Conservation (phyloP, 164 flowering plant genomes). For the Magnolia changhungtana region DNA sequence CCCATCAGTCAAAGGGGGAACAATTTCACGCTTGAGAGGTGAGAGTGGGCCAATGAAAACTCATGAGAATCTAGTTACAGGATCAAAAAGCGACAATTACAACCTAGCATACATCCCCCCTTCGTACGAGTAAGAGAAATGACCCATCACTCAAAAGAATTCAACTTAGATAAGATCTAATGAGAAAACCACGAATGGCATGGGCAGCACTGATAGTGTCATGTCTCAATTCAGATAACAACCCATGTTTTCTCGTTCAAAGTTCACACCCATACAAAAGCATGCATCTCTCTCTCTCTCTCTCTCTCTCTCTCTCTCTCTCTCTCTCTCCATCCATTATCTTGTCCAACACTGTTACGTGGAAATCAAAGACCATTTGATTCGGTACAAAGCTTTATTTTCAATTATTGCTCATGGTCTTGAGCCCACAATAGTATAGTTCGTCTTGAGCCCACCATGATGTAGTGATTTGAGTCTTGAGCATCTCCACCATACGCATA, state of each 20-base stretch:
- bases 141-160: no score
- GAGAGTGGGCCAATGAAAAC: no score
- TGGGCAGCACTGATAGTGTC: neutral
- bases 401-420: neutral
- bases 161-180: neutral
- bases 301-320: no score
- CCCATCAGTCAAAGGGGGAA: neutral
- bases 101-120: neutral
- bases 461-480: neutral
- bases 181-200: neutral
- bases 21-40: neutral
- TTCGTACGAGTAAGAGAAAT: neutral
- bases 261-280: neutral
- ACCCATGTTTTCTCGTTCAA: conserved; percentile 1
- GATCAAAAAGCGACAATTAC: neutral
- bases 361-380: neutral
- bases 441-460: neutral
- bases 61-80: neutral
- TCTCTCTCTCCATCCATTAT: neutral
- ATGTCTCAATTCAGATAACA: neutral
- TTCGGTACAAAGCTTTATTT: neutral
- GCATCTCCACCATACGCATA: no score
- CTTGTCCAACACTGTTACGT: neutral
- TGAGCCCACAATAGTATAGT: neutral
- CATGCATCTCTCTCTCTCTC: no score